These are phyloP conservation scores for Paulownia fortunei DNA, from an alignment of 257 asterid species.

Conservation along the genomic window DNA sequence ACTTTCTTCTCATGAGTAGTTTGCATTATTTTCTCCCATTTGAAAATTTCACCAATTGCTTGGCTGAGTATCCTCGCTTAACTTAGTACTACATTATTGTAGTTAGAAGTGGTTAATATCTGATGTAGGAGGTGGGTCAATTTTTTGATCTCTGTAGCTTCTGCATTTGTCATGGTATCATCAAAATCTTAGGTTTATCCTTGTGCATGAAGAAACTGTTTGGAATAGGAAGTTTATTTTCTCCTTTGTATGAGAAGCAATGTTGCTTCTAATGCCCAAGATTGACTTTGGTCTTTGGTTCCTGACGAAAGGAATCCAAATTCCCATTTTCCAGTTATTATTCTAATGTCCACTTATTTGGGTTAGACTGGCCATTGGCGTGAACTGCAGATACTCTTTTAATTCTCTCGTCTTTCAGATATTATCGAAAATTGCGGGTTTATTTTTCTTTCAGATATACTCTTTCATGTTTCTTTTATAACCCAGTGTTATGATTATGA, in stretches of 20 bases:
- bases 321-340: background rate
- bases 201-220: background rate
- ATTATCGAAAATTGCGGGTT: background rate
- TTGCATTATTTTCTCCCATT: background rate
- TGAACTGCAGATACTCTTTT: background rate
- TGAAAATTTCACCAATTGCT: background rate
- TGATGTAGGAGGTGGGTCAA: background rate
- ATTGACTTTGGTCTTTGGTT: background rate
- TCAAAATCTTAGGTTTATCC: background rate
- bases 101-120: background rate
- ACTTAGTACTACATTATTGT: background rate
- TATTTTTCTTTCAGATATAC: constrained; percentile 24
- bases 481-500: background rate
- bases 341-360: background rate
- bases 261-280: background rate
- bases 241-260: background rate
- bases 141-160: background rate
- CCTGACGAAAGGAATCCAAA: background rate
- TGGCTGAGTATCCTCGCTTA: background rate
- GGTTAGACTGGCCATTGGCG: background rate
- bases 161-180: background rate
- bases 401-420: background rate
- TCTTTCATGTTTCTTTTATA: too few relatives aligned
- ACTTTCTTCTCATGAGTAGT: constrained; percentile 1
- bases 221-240: background rate